Evolutionary conservation across 1,139 yeast species (phyloP), one percentile per base, ranked within the genome.

Genomic region (Nakaseomyces nivariensis): DNA sequence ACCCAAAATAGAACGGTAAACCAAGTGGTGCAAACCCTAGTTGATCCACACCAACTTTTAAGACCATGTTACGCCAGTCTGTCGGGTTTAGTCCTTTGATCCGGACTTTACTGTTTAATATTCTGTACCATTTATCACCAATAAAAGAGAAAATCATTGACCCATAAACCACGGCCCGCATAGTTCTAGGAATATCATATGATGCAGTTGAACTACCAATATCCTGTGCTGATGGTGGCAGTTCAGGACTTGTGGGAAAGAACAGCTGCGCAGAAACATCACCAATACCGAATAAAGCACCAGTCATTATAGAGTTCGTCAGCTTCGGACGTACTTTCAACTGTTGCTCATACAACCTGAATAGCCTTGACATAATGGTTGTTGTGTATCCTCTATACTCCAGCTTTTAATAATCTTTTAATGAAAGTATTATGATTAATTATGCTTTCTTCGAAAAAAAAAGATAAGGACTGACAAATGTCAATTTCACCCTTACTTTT

Each of bases 111-210:
- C 22, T 17, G 36, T 84, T 79, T 26, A 87, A 67, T 9, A 79
- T 67, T 17, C 76, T 76, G 62, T 83, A 87, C 86, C 94, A 85
- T 51, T 72, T 71, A 50, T 79, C 82, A 25, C 87, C 87, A 42
- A 86, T 68, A 11, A 95, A 90, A 0, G 92, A 82, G 63, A 88
- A 88, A 46, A 88, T 71, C n/a, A 78, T 58, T 0, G 86, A 76
- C 1, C 97, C 97, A 62, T 87, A 89, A 6, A 78, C 58, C 51
- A 78, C 72, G 4, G 95, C 87, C 51, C 96, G 70, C 3, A 74
- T 52, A 0, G 89, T 82, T 51, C 96, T 69, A 10, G 60, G 57
- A 36, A 52, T 59, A 56, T 79, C 79, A 53, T 64, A 76, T 4
- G 50, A 44, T 31, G 38, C 37, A 46, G 44, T 61, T 64, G 48